Conservation (phyloP, 176 grass and related monocot species). For the Oryza rufipogon region DNA sequence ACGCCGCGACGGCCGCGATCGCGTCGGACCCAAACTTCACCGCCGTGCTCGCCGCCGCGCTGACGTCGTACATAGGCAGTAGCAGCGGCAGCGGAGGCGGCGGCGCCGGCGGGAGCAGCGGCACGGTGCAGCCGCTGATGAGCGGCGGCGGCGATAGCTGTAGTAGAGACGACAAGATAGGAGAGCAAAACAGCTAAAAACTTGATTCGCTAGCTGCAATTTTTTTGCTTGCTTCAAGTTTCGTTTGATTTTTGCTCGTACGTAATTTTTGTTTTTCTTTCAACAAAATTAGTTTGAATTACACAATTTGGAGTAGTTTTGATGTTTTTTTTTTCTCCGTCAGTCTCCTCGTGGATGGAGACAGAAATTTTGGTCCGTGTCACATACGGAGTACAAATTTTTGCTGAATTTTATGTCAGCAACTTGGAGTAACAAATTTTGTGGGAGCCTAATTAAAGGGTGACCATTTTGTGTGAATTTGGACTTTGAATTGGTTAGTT, state of each 20-base stretch:
- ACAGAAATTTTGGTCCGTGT: neutral
- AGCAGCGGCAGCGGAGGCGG: constrained; percentile 26
- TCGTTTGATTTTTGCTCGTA: neutral
- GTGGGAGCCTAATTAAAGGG: neutral
- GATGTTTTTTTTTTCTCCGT: neutral
- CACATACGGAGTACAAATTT: neutral
- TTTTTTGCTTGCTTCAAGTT: neutral
- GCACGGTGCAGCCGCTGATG: constrained; percentile 35
- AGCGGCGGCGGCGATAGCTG: constrained; percentile 39
- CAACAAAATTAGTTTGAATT: neutral
- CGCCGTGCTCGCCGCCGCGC: constrained; percentile 66
- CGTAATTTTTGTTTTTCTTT: neutral
- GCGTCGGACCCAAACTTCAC: constrained; percentile 83
- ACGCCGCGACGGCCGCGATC: constrained; percentile 72
- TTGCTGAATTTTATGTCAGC: neutral
- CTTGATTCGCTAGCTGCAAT: neutral
- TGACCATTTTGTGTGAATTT: neutral
- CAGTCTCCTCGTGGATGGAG: neutral
- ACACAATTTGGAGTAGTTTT: neutral
- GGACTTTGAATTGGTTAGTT: neutral
- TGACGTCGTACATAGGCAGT: constrained; percentile 71
- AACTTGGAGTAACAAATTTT: constrained; percentile 28
- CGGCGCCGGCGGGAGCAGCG: constrained; percentile 34
- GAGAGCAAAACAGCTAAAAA: constrained; percentile 7
- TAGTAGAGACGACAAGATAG: constrained; percentile 29